phyloP scores from a whole-genome alignment of 2,329 filamentous ascomycete species.

The Trichoderma lentiforme region DNA sequence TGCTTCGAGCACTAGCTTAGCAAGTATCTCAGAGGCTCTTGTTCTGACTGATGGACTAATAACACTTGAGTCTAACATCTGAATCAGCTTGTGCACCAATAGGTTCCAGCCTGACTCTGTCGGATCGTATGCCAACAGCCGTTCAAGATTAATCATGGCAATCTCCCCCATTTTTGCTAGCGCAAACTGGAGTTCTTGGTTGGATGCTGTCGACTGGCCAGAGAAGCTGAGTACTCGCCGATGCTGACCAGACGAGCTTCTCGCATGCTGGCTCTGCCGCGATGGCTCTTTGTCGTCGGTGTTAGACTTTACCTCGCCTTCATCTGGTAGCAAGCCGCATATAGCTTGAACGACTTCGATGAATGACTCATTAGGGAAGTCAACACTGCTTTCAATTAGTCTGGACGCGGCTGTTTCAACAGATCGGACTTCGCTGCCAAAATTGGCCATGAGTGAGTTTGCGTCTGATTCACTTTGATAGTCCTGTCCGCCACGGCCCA shows the following conservation, averaged over 20 bases:
- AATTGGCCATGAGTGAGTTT: slow-evolving; percentile 56
- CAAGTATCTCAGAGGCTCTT: slow-evolving; percentile 63
- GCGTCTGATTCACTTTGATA: slow-evolving; percentile 50
- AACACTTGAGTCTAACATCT: slow-evolving; percentile 45
- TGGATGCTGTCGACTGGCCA: slow-evolving; percentile 46
- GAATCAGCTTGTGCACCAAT: slow-evolving; percentile 55
- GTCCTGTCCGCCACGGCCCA: slow-evolving; percentile 43
- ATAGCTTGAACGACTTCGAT: slow-evolving; percentile 72
- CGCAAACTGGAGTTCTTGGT: slow-evolving; percentile 64
- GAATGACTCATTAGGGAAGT: slow-evolving; percentile 84
- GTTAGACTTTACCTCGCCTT: slow-evolving; percentile 25
- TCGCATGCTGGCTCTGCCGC: slow-evolving; percentile 29
- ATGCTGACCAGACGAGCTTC: slow-evolving; percentile 39
- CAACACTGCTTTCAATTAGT: slow-evolving; percentile 85
- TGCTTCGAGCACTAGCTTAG: slow-evolving; percentile 55
- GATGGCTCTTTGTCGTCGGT: slow-evolving; percentile 19
- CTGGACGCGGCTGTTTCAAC: slow-evolving; percentile 84
- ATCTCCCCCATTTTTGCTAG: slow-evolving; percentile 72
- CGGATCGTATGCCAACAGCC: slow-evolving; percentile 66
- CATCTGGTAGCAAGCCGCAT: slow-evolving; percentile 62
- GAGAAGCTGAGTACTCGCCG: slow-evolving; percentile 49
- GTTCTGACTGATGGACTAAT: slow-evolving; percentile 52
- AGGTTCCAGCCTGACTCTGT: slow-evolving; percentile 72
- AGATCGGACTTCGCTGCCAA: slow-evolving; percentile 77
- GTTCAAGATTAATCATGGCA: slow-evolving; percentile 69